phyloP scores from a whole-genome alignment of 495 filamentous ascomycete genomes.

The Apodospora peruviana region DNA sequence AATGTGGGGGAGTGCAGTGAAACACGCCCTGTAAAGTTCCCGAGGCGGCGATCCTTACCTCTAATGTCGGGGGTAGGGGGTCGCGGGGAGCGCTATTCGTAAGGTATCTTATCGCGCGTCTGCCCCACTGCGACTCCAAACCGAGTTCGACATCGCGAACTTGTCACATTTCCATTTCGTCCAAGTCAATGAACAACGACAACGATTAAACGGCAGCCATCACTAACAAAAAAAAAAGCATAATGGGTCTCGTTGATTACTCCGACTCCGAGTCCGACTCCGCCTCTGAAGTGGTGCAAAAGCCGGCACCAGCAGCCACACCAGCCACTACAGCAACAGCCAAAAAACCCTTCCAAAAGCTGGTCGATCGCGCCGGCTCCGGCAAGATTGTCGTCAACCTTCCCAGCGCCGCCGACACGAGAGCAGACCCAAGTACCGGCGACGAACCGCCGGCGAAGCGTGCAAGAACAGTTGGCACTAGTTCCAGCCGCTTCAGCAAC shows the following conservation, averaged over 20 bases:
- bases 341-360: slow-evolving; percentile 61
- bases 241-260: slow-evolving; percentile 75
- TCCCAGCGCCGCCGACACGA: slow-evolving; percentile 29
- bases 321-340: slow-evolving; percentile 26
- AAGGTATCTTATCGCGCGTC: too few species aligned
- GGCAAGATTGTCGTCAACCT: slow-evolving; percentile 70
- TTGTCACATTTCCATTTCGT: background rate
- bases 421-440: slow-evolving; percentile 12
- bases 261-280: slow-evolving; percentile 67
- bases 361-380: slow-evolving; percentile 72
- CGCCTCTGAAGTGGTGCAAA: slow-evolving; percentile 58
- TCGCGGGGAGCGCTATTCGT: too few species aligned
- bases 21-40: too few species aligned
- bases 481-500: slow-evolving; percentile 53
- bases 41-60: too few species aligned
- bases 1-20: too few species aligned
- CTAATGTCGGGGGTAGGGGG: too few species aligned
- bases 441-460: slow-evolving; percentile 70
- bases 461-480: slow-evolving; percentile 41
- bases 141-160: too few species aligned
- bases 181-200: background rate
- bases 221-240: background rate
- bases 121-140: too few species aligned
- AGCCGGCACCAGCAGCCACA: slow-evolving; percentile 13
- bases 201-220: background rate